Evolutionary conservation across 371 early-diverging fungal genomes (phyloP).

Genomic region (Blastocladiella emersonii): DNA sequence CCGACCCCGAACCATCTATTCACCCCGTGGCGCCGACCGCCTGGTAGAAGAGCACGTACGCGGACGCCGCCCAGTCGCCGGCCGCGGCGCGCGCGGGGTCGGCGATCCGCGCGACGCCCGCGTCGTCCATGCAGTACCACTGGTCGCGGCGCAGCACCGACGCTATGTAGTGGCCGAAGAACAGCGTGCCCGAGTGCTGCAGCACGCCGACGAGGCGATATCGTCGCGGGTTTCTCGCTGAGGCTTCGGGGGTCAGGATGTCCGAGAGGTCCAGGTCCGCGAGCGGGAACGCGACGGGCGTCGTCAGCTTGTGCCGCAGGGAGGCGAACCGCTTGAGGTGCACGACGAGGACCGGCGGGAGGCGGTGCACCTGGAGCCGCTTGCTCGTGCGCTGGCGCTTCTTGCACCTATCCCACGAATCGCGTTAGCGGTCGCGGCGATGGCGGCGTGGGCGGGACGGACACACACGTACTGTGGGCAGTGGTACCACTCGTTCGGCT

Average conservation of each 20-base stretch:
- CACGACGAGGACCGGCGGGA: background rate
- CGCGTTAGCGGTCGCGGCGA: too few species aligned
- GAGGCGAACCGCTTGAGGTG: slow-evolving; percentile 1
- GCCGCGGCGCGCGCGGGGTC: background rate
- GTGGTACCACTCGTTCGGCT: slow-evolving; percentile 4
- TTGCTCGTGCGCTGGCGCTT: background rate
- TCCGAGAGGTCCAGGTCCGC: background rate
- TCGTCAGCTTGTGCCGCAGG: background rate
- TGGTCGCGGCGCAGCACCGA: background rate
- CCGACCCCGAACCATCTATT: too few species aligned
- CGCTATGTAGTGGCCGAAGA: background rate
- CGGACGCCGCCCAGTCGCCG: background rate
- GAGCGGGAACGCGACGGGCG: background rate
- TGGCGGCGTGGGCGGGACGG: too few species aligned
- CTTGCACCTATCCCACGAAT: background rate
- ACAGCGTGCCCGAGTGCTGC: background rate
- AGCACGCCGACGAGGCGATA: background rate
- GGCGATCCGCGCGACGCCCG: too few species aligned
- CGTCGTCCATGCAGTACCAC: background rate
- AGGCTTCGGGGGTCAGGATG: background rate
- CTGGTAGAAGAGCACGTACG: background rate
- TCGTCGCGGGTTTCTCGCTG: background rate
- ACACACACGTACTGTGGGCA: too few species aligned
- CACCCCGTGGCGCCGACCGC: too few species aligned
- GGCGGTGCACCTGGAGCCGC: background rate